Evolutionary conservation across 2,329 filamentous ascomycete species (phyloP), one percentile per base, ranked within the genome.

Genomic region (Myriosclerotinia duriaeana): DNA sequence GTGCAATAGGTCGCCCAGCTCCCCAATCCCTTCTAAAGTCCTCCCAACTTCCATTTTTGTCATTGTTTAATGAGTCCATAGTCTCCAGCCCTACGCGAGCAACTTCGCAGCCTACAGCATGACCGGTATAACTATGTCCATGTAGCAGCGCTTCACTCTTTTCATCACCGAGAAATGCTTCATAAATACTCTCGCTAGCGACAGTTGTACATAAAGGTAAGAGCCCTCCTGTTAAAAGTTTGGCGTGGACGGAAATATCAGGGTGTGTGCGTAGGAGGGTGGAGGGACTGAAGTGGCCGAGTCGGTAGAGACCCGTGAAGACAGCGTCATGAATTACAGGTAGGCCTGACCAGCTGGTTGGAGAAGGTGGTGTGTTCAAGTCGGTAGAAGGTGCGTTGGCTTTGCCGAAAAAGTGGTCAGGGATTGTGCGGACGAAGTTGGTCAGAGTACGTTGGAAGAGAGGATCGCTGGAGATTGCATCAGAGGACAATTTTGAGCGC

Each of bases 291-390:
- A 89, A 87, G 50, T 87, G 85, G 2, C 92, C 92, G 0, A 96
- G 86, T 15, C 92, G 90, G 76, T 93, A 93, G 5, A 96, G 80
- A 1, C 92, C 92, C 0, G 91, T 94, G 78, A 96, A 96, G 46
- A 96, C 92, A 75, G 96, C 92, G 74, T 96, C 92, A 70, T 92
- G 92, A 71, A 96, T 82, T 50, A 96, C 80, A 0, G 92, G 92
- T 5, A 96, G 83, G 2, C 92, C 91, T 1, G 82, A 81, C 92
- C 92, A 96, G 15, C 42, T 17, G 9, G 11, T 53, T n/a, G 54
- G 11, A 72, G 73, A 42, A 72, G 61, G 44, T 73, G 71, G 7
- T 62, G 40, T 11, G 64, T 17, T 26, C n/a, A 63, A 48, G 17
- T 63, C 9, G 15, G n/a, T 0, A 36, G n/a, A 2, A 26, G 30